Evolutionary conservation across 2,329 filamentous ascomycete species (phyloP).

Genomic region (Pseudogymnoascus destructans): DNA sequence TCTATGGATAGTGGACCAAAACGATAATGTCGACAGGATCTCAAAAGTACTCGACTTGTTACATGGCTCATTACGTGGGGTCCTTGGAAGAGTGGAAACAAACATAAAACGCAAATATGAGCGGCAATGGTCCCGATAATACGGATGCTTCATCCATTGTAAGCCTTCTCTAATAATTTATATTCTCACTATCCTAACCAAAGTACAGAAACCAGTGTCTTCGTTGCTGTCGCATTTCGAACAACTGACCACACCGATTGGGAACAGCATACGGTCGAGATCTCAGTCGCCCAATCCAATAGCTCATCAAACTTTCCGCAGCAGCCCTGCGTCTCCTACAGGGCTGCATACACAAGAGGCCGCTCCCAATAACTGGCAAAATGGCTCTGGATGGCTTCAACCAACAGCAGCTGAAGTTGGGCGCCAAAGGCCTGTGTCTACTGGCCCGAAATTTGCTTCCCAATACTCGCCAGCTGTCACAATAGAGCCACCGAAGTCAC

Average conservation of each 20-base stretch:
- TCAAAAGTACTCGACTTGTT: conserved; percentile 5
- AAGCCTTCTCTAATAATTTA: conserved; percentile 25
- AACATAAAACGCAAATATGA: conserved; percentile 28
- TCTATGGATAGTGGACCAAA: background rate
- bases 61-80: conserved; percentile 5
- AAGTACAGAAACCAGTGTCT: conserved; percentile 60
- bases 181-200: background rate
- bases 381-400: background rate
- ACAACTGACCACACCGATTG: conserved; percentile 30
- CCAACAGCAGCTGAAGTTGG: background rate
- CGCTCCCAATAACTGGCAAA: background rate
- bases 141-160: conserved; percentile 68
- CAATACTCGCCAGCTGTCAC: conserved; percentile 47
- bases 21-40: conserved; percentile 4
- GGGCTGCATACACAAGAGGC: background rate
- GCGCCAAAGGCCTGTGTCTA: background rate
- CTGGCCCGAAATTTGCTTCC: background rate
- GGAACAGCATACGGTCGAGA: conserved; percentile 4
- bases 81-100: background rate
- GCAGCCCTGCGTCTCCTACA: background rate
- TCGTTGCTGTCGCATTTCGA: conserved; percentile 72
- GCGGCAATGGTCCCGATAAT: conserved; percentile 39
- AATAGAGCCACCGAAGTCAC: conserved; percentile 57
- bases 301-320: background rate
- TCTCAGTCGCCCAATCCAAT: conserved; percentile 7